These are phyloP conservation scores for Pseudopediastrum boryanum DNA, from an alignment of 139 green algal genomes.

Conservation along the genomic window DNA sequence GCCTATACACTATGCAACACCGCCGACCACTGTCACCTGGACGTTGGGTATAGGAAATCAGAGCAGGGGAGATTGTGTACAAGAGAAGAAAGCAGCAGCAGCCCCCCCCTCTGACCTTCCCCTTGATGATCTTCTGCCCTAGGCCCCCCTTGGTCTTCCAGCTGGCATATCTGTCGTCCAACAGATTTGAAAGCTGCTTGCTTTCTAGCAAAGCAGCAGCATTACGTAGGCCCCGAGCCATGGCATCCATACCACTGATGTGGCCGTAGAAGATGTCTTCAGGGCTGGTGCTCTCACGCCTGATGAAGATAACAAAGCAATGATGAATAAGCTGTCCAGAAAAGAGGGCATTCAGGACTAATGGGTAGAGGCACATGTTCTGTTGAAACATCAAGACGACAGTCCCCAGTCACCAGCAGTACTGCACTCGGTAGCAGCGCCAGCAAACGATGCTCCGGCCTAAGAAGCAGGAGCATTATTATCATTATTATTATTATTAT, in stretches of 20 bases:
- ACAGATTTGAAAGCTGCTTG: not conserved
- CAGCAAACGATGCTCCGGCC: too few relatives aligned
- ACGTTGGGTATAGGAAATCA: not conserved
- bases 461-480: too few relatives aligned
- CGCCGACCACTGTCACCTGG: too few relatives aligned
- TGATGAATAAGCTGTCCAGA: too few relatives aligned
- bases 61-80: too few relatives aligned
- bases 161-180: conserved; percentile 26
- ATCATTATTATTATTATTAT: too few relatives aligned
- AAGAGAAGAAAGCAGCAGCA: not conserved
- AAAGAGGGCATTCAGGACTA: too few relatives aligned
- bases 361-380: too few relatives aligned
- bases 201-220: conserved; percentile 42
- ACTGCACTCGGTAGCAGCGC: too few relatives aligned
- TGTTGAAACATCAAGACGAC: too few relatives aligned
- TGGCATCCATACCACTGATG: conserved; percentile 72
- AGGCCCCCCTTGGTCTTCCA: conserved; percentile 30
- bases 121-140: conserved; percentile 42
- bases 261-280: conserved; percentile 73
- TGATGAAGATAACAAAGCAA: conserved; percentile 1
- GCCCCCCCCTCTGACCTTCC: conserved; percentile 29
- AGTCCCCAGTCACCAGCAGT: too few relatives aligned
- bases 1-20: too few relatives aligned
- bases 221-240: conserved; percentile 70
- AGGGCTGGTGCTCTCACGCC: conserved; percentile 57